phyloP scores from a whole-genome alignment of 1,284 basidiomycete species.

The Moesziomyces parantarcticus region DNA sequence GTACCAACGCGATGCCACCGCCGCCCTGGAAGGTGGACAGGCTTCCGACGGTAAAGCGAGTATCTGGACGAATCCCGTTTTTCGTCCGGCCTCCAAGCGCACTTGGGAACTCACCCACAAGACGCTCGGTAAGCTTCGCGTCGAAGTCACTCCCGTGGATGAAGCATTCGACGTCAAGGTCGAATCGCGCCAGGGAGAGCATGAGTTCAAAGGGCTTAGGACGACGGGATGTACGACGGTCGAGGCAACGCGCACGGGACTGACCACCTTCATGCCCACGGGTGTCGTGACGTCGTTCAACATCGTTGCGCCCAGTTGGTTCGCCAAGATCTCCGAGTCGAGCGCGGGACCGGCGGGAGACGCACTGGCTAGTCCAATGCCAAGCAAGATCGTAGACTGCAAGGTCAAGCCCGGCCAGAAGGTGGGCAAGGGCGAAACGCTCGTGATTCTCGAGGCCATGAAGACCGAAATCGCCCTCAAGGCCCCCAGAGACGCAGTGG shows the following conservation, averaged over 20 bases:
- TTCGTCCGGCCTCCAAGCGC: background rate
- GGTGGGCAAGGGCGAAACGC: slow-evolving; percentile 82
- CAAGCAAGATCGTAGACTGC: slow-evolving; percentile 76
- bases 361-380: slow-evolving; percentile 37
- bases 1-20: slow-evolving; percentile 7
- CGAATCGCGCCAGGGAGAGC: background rate
- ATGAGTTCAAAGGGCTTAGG: slow-evolving; percentile 73
- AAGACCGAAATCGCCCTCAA: slow-evolving; percentile 81
- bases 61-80: slow-evolving; percentile 13
- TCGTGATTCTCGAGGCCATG: slow-evolving; percentile 91
- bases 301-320: slow-evolving; percentile 20
- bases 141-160: slow-evolving; percentile 1
- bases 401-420: slow-evolving; percentile 79
- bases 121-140: slow-evolving; percentile 15
- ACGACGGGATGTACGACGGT: slow-evolving; percentile 6
- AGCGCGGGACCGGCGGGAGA: background rate
- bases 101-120: slow-evolving; percentile 14
- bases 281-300: slow-evolving; percentile 15
- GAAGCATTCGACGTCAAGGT: slow-evolving; percentile 9
- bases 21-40: slow-evolving; percentile 74
- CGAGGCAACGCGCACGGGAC: background rate
- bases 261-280: slow-evolving; percentile 32
- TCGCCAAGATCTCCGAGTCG: slow-evolving; percentile 11
- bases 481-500: slow-evolving; percentile 76
- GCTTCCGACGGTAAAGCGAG: slow-evolving; percentile 68